These are phyloP conservation scores for Chalciporus piperatus DNA, from an alignment of 768 basidiomycete species.

Conservation along the genomic window DNA sequence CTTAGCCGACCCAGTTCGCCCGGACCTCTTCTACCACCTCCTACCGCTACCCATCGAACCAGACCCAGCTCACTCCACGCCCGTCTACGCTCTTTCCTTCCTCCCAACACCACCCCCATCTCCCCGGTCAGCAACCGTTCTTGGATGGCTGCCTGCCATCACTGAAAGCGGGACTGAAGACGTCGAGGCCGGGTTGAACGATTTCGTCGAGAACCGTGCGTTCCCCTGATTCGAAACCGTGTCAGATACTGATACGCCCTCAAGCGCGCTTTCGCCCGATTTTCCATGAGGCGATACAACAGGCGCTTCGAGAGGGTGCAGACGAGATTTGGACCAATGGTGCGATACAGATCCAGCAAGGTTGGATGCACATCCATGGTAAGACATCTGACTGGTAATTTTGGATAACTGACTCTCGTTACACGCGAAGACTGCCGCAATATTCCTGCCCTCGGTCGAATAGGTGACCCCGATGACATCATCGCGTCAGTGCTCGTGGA, in stretches of 20 bases:
- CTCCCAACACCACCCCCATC: conserved; percentile 43
- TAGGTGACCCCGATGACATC: conserved; percentile 84
- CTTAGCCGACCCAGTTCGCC: conserved; percentile 54
- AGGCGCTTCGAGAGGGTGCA: conserved; percentile 50
- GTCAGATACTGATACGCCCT: background rate
- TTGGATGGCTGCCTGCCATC: conserved; percentile 70
- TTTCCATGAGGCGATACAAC: conserved; percentile 58
- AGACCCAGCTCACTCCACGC: conserved; percentile 36
- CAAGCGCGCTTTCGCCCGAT: conserved; percentile 58
- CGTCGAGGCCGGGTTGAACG: conserved; percentile 55
- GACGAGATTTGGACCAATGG: conserved; percentile 67
- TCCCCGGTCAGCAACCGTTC: conserved; percentile 47
- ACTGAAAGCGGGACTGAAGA: conserved; percentile 27
- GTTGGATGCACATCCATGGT: conserved; percentile 89
- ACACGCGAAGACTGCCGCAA: conserved; percentile 60
- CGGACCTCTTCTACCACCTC: conserved; percentile 71
- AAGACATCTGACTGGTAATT: background rate
- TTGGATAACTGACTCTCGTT: background rate
- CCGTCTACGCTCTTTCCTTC: conserved; percentile 68
- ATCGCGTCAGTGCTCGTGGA: conserved; percentile 72
- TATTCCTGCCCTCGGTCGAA: conserved; percentile 67
- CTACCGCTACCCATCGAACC: conserved; percentile 48
- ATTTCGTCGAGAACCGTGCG: conserved; percentile 74
- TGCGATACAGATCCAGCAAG: conserved; percentile 62
- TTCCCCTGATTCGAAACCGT: background rate